A percentile compares a stretch with the other conserved stretches of the same genome.
Conservation (phyloP, 352 stramenopile species). For the Peronospora farinosa region DNA sequence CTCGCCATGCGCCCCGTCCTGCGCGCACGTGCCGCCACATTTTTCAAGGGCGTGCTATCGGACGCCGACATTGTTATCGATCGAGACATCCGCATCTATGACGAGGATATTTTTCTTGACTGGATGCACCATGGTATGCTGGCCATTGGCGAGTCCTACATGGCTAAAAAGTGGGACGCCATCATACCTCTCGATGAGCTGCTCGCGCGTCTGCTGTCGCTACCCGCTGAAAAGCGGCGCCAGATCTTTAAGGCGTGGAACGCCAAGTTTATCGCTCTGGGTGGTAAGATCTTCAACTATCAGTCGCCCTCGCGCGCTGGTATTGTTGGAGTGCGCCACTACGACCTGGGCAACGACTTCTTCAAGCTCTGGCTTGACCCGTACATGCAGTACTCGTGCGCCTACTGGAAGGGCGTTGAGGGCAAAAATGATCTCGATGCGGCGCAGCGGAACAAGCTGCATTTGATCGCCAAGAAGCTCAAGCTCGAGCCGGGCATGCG, state of each 20-base stretch:
- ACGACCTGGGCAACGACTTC: constrained; percentile 86
- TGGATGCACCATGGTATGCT: constrained; percentile 82
- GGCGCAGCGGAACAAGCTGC: constrained; percentile 82
- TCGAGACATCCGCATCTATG: constrained; percentile 75
- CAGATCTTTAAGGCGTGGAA: constrained; percentile 86
- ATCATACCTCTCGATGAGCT: constrained; percentile 74
- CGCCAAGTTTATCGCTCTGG: constrained; percentile 70
- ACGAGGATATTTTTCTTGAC: constrained; percentile 82
- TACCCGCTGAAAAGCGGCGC: constrained; percentile 67
- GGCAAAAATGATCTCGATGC: constrained; percentile 72
- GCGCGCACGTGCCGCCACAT: constrained; percentile 52
- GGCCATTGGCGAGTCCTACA: constrained; percentile 84
- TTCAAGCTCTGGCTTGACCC: constrained; percentile 86
- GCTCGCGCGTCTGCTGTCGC: constrained; percentile 61
- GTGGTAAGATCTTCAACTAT: constrained; percentile 82
- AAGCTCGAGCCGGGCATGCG: constrained; percentile 79
- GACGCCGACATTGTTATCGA: constrained; percentile 78
- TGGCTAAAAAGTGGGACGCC: constrained; percentile 83
- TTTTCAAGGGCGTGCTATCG: constrained; percentile 78
- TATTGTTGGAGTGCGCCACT: constrained; percentile 81
- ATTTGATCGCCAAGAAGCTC: constrained; percentile 83
- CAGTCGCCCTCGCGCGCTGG: constrained; percentile 76
- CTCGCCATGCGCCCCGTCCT: constrained; percentile 64
- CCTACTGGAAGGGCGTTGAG: constrained; percentile 74
- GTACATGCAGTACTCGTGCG: constrained; percentile 86